Evolutionary conservation across 2,329 filamentous ascomycete species (phyloP).

Genomic region (Ascochyta fabae): DNA sequence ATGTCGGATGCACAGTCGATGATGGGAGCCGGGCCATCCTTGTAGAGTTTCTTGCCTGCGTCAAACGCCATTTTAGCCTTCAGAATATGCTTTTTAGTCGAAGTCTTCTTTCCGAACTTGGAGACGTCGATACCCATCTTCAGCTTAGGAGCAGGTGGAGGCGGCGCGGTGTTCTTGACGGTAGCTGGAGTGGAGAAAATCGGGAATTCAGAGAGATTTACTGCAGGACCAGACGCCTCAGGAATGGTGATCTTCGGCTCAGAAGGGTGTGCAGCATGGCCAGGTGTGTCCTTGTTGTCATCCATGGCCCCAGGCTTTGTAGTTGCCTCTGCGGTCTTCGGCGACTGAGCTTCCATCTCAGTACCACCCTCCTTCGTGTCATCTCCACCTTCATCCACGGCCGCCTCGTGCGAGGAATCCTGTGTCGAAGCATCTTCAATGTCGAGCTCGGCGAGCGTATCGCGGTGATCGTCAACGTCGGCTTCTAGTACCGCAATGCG

Average conservation of each 20-base stretch:
- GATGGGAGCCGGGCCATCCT: constrained; percentile 14
- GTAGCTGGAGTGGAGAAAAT: constrained; percentile 25
- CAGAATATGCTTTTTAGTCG: neutral
- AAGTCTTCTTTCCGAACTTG: constrained; percentile 28
- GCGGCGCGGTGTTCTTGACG: constrained; percentile 26
- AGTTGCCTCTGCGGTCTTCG: neutral
- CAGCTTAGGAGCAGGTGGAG: constrained; percentile 28
- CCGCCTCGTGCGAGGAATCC: neutral
- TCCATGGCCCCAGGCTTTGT: neutral
- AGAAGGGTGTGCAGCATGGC: too few species aligned
- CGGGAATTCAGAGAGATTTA: constrained; percentile 3
- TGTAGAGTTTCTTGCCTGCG: neutral
- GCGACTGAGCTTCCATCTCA: neutral
- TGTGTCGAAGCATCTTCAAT: neutral
- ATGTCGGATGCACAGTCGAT: constrained; percentile 24
- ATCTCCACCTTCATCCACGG: neutral
- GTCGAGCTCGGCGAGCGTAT: constrained; percentile 18
- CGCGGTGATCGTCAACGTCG: constrained; percentile 17
- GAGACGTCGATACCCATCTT: constrained; percentile 31
- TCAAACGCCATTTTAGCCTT: neutral
- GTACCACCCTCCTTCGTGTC: neutral
- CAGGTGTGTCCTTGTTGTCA: neutral
- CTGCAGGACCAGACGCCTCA: constrained; percentile 1
- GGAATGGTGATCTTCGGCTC: neutral
- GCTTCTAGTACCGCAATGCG: constrained; percentile 19